Conservation (phyloP, 2,329 filamentous ascomycete species). For the Cladobotryum protrusum region DNA sequence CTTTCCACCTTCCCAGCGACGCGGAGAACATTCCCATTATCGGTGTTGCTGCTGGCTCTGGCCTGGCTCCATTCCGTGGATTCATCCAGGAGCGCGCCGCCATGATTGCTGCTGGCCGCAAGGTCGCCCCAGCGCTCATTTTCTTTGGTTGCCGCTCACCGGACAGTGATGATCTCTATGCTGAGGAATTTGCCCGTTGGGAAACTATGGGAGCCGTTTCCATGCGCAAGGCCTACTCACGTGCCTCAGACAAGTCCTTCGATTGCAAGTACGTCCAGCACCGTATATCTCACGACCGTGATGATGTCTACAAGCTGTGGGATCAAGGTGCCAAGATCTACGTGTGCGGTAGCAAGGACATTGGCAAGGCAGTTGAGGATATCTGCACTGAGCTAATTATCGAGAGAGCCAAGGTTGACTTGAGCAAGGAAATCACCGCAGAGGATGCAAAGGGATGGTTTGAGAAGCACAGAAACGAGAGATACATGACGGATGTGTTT, state of each 20-base stretch:
- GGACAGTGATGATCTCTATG: slow-evolving; percentile 53
- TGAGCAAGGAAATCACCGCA: slow-evolving; percentile 26
- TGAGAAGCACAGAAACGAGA: slow-evolving; percentile 44
- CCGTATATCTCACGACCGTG: slow-evolving; percentile 30
- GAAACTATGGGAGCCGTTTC: slow-evolving; percentile 52
- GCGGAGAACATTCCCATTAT: slow-evolving; percentile 43
- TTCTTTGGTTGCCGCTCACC: slow-evolving; percentile 58
- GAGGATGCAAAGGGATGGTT: slow-evolving; percentile 42
- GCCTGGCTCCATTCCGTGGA: slow-evolving; percentile 56
- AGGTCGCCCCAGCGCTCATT: slow-evolving; percentile 55
- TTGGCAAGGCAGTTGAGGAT: slow-evolving; percentile 43
- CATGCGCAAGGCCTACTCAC: slow-evolving; percentile 54
- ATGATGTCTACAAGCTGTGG: slow-evolving; percentile 35
- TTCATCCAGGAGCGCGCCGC: slow-evolving; percentile 57
- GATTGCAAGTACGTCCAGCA: slow-evolving; percentile 47
- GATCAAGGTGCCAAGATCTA: slow-evolving; percentile 48
- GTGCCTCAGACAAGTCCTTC: slow-evolving; percentile 32
- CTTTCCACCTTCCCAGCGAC: slow-evolving; percentile 45
- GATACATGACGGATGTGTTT: slow-evolving; percentile 58
- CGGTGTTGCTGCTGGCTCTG: slow-evolving; percentile 47
- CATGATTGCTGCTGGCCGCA: slow-evolving; percentile 42
- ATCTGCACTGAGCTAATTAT: slow-evolving; percentile 31
- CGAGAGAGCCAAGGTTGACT: slow-evolving; percentile 24
- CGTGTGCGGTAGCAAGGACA: slow-evolving; percentile 54
- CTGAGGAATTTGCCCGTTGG: slow-evolving; percentile 54